These are phyloP conservation scores for Arbutus unedo DNA, from an alignment of 148 eudicot genomes.

Conservation along the genomic window DNA sequence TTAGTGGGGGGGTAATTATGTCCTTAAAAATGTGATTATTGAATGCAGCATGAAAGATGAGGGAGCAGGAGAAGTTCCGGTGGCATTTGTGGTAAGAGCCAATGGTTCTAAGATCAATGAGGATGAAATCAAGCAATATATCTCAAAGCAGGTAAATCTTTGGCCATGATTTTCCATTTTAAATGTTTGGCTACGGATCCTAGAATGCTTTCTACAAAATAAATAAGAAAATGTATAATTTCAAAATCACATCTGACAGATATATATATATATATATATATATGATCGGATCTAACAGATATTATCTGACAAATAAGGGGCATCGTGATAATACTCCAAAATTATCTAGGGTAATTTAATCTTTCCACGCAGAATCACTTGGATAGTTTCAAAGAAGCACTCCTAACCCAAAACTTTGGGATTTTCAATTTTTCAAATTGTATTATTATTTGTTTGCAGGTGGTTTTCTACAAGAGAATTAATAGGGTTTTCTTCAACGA, in stretches of 20 bases:
- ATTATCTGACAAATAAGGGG: no score
- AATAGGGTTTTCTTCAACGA: constrained; percentile 64
- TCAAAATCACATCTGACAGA: no score
- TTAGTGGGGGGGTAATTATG: background rate
- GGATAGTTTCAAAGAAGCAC: no score
- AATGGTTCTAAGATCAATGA: constrained; percentile 55
- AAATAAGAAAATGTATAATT: no score
- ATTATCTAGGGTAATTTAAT: no score
- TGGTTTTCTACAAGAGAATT: constrained; percentile 86
- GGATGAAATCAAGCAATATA: constrained; percentile 55
- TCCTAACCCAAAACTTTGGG: no score
- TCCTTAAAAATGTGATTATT: background rate
- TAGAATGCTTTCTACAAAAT: no score
- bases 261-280: no score
- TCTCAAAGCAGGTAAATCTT: constrained; percentile 60
- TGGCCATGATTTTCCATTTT: background rate
- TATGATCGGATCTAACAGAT: no score
- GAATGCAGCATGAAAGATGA: constrained; percentile 76
- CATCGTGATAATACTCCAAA: no score
- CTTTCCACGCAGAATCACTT: no score
- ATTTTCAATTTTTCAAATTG: background rate
- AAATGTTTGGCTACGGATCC: no score
- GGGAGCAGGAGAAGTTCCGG: constrained; percentile 82
- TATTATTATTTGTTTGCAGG: constrained; percentile 36
- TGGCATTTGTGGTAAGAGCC: constrained; percentile 67